A percentile compares a stretch with the other conserved stretches of the same genome.
Evolutionary conservation across 208 protist species (phyloP).

Genomic region (Tritrichomonas musculus): DNA sequence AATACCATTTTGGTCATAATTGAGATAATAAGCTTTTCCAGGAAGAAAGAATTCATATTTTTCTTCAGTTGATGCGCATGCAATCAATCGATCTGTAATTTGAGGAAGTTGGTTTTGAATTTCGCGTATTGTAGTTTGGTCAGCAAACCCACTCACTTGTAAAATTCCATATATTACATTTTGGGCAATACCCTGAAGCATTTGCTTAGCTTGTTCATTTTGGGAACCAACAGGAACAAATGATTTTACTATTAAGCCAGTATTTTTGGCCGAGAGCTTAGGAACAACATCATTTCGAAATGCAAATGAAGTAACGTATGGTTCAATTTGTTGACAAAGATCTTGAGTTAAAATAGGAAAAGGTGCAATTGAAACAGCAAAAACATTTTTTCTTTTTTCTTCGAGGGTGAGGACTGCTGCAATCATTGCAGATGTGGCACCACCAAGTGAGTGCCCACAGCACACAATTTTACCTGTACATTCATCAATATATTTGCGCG

Average conservation of each 20-base stretch:
- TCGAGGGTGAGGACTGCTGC: neutral
- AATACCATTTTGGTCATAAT: neutral
- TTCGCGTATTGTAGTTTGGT: too few species aligned
- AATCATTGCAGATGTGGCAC: neutral
- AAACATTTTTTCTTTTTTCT: neutral
- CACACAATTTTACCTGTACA: neutral
- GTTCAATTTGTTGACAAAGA: neutral
- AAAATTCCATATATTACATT: neutral
- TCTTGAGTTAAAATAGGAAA: neutral
- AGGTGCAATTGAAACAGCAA: neutral
- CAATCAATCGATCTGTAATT: neutral
- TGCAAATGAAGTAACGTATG: neutral
- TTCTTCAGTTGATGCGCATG: neutral
- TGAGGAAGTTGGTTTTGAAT: neutral
- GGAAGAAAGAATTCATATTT: neutral
- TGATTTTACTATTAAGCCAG: neutral
- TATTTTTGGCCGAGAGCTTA: neutral
- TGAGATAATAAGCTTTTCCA: neutral
- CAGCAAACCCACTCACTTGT: neutral
- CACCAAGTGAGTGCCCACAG: neutral
- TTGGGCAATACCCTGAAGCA: neutral
- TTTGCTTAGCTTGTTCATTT: neutral
- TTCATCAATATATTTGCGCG: neutral
- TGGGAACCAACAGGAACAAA: neutral
- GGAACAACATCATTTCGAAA: conserved; percentile 2